Evolutionary conservation across 805 yeast genomes (phyloP).

Genomic region (Saturnispora silvae): DNA sequence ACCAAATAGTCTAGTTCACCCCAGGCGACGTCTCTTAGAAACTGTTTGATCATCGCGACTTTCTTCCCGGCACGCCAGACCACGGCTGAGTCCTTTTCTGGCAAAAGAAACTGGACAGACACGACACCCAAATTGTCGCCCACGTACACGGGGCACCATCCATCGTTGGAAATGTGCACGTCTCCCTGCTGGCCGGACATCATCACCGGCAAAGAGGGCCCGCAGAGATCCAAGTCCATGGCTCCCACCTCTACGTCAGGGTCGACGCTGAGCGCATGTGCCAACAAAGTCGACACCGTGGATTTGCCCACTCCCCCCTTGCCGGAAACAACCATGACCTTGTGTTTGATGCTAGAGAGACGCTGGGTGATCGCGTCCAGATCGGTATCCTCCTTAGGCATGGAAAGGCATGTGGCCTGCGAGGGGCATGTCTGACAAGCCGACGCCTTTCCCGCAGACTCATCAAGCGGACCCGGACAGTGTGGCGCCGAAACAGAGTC

Average conservation of each 20-base stretch:
- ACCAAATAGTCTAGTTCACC: slow-evolving; percentile 77
- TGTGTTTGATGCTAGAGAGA: slow-evolving; percentile 58
- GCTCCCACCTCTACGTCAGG: slow-evolving; percentile 83
- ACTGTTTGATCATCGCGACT: slow-evolving; percentile 85
- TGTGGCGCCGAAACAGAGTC: too few species aligned
- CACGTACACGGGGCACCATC: slow-evolving; percentile 95
- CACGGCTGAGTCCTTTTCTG: slow-evolving; percentile 84
- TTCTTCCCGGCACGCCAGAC: slow-evolving; percentile 98
- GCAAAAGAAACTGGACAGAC: slow-evolving; percentile 92
- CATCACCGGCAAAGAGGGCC: slow-evolving; percentile 94
- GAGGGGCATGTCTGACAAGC: slow-evolving; percentile 95
- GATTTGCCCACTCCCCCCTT: slow-evolving; percentile 98
- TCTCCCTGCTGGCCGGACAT: slow-evolving; percentile 71
- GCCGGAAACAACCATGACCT: slow-evolving; percentile 67
- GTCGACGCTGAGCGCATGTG: slow-evolving; percentile 89
- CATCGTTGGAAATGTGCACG: slow-evolving; percentile 80
- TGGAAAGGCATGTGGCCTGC: slow-evolving; percentile 76
- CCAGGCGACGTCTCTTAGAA: slow-evolving; percentile 93
- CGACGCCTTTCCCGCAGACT: slow-evolving; percentile 84
- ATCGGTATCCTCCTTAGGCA: slow-evolving; percentile 92
- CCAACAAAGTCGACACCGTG: slow-evolving; percentile 89
- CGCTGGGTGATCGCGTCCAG: slow-evolving; percentile 63
- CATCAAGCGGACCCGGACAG: slow-evolving; percentile 97
- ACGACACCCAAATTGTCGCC: slow-evolving; percentile 91
- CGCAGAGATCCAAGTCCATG: slow-evolving; percentile 95